Conservation (phyloP, 345 rosid genomes). For the Gossypium thurberi region DNA sequence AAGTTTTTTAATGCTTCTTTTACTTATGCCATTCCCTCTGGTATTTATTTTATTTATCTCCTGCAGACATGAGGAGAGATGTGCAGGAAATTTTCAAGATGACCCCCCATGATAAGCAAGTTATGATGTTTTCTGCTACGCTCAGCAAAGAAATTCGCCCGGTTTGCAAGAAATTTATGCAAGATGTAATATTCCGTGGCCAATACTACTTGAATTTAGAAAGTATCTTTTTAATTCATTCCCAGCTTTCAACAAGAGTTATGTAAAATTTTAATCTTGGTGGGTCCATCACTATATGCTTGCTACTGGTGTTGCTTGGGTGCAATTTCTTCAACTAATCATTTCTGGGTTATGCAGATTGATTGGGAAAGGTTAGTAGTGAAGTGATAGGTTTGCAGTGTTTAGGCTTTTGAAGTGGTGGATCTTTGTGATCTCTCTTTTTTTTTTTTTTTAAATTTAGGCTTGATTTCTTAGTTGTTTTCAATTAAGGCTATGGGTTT, state of each 20-base stretch:
- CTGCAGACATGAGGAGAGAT: slow-evolving; percentile 91
- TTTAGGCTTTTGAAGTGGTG: neutral
- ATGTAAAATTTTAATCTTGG: slow-evolving; percentile 16
- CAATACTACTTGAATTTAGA: slow-evolving; percentile 57
- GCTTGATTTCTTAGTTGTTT: neutral
- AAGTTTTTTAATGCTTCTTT: neutral
- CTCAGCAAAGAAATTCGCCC: slow-evolving; percentile 99
- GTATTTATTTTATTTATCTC: neutral
- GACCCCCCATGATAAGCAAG: slow-evolving; percentile 99
- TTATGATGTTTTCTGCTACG: slow-evolving; percentile 99
- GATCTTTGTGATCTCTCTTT: neutral
- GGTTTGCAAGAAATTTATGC: slow-evolving; percentile 99
- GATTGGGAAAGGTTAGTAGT: slow-evolving; percentile 10
- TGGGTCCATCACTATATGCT: slow-evolving; percentile 13
- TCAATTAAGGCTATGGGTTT: neutral
- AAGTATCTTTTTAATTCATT: slow-evolving; percentile 37
- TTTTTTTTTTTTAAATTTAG: neutral
- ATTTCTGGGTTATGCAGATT: slow-evolving; percentile 15
- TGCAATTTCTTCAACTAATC: slow-evolving; percentile 10
- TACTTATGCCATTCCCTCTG: neutral
- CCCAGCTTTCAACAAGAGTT: slow-evolving; percentile 34
- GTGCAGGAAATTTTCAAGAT: slow-evolving; percentile 97
- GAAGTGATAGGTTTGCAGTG: neutral
- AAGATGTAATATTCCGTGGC: slow-evolving; percentile 89
- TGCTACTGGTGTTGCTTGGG: slow-evolving; percentile 12